Conservation (phyloP, 2,329 filamentous ascomycete species). For the Daldinia sp. region DNA sequence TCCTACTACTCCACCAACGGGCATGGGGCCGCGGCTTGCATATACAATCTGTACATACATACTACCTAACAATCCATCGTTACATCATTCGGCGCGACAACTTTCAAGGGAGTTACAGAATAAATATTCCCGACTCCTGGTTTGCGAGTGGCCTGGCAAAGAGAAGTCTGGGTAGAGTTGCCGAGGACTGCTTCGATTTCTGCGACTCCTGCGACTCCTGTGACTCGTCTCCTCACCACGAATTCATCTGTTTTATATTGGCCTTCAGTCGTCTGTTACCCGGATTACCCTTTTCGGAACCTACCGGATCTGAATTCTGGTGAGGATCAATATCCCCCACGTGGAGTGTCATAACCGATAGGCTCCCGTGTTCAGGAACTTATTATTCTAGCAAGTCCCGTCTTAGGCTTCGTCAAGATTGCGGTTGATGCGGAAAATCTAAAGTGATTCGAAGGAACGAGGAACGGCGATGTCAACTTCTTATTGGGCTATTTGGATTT, state of each 20-base stretch:
- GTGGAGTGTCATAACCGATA: constrained; percentile 33
- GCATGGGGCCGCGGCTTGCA: constrained; percentile 22
- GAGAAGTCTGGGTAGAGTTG: constrained; percentile 25
- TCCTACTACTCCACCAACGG: constrained; percentile 20
- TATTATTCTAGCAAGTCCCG: constrained; percentile 15
- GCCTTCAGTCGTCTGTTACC: constrained; percentile 15
- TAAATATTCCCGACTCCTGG: constrained; percentile 21
- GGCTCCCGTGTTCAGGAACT: constrained; percentile 16
- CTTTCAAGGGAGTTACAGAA: constrained; percentile 30
- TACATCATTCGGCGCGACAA: constrained; percentile 36
- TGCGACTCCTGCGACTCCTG: constrained; percentile 14
- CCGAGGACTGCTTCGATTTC: constrained; percentile 26
- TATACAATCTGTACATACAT: constrained; percentile 25
- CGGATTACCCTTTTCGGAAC: constrained; percentile 35
- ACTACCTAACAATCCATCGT: constrained; percentile 34
- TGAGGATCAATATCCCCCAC: constrained; percentile 35
- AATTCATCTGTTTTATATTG: constrained; percentile 38
- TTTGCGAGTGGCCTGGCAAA: constrained; percentile 10
- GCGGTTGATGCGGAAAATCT: constrained; percentile 22
- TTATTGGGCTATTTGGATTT: constrained; percentile 26
- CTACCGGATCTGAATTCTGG: constrained; percentile 22
- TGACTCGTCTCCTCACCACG: constrained; percentile 29
- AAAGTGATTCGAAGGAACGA: constrained; percentile 13
- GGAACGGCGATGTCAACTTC: constrained; percentile 1
- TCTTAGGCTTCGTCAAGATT: constrained; percentile 18